Evolutionary conservation across 192 early-diverging fungal genomes (phyloP).

Genomic region (Entomortierella parvispora): DNA sequence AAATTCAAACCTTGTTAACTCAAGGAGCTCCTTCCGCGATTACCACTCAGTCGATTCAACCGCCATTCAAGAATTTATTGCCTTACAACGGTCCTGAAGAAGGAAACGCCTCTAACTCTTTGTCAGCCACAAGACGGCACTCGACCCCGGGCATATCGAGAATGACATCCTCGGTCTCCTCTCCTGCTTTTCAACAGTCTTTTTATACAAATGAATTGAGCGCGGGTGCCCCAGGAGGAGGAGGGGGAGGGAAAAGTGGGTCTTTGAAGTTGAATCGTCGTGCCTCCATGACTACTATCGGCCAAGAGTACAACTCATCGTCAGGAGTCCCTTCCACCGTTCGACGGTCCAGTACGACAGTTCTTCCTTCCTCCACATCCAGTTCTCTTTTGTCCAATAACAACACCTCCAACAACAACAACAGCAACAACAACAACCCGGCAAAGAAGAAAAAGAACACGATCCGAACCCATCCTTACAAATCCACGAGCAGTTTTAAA

Average conservation of each 20-base stretch:
- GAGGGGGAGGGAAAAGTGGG: too few relatives aligned
- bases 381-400: not conserved
- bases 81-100: constrained; percentile 10
- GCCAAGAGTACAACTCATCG: not conserved
- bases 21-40: constrained; percentile 38
- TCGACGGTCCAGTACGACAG: constrained; percentile 18
- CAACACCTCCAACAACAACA: constrained; percentile 42
- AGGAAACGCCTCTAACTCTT: not conserved
- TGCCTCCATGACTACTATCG: constrained; percentile 21
- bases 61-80: constrained; percentile 44
- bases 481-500: constrained; percentile 39
- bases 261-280: constrained; percentile 23
- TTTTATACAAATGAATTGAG: not conserved
- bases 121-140: not conserved
- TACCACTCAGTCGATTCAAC: constrained; percentile 43
- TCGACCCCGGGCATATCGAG: not conserved
- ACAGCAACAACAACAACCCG: constrained; percentile 39
- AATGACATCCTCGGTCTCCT: constrained; percentile 23
- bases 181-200: constrained; percentile 24
- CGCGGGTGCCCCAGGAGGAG: not conserved
- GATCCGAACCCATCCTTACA: constrained; percentile 44
- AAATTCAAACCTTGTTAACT: constrained; percentile 22
- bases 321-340: not conserved
- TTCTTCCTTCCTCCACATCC: not conserved
- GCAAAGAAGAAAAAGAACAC: constrained; percentile 47